Percentiles rank a stretch among this genome's conserved stretches.
Evolutionary conservation across 2,329 filamentous ascomycete species (phyloP).

Genomic region (Trichophyton benhamiae): DNA sequence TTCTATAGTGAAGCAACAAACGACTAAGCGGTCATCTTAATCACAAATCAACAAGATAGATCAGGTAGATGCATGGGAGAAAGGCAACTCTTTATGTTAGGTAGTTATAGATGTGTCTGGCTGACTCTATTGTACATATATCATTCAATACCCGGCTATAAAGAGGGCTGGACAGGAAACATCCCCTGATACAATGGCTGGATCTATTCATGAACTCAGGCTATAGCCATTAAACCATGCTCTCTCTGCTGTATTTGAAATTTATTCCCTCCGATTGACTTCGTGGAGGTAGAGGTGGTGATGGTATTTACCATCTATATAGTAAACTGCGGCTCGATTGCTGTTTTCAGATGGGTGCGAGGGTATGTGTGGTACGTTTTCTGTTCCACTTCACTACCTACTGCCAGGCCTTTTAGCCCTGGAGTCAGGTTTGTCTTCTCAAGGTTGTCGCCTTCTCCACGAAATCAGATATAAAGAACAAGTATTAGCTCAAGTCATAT

Average conservation of each 20-base stretch:
- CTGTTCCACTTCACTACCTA: not conserved
- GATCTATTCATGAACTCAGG: not conserved
- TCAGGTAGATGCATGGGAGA: not conserved
- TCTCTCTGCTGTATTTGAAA: not conserved
- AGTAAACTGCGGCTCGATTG: not conserved
- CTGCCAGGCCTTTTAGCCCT: not conserved
- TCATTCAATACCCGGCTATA: not conserved
- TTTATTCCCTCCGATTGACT: no score
- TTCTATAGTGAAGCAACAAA: not conserved
- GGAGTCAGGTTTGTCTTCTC: not conserved
- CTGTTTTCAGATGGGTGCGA: not conserved
- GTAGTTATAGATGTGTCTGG: not conserved
- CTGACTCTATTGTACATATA: not conserved
- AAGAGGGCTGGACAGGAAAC: not conserved
- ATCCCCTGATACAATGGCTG: not conserved
- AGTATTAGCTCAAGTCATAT: constrained; percentile 23
- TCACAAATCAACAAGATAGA: not conserved
- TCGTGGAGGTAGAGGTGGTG: not conserved
- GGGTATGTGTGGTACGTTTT: not conserved
- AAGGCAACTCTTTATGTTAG: not conserved
- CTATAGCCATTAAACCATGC: not conserved
- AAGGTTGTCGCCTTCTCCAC: not conserved
- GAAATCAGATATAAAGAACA: not conserved
- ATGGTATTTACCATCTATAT: not conserved
- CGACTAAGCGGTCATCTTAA: not conserved